phyloP scores from a whole-genome alignment of 257 asterid genomes.

The Euphrasia confusa region DNA sequence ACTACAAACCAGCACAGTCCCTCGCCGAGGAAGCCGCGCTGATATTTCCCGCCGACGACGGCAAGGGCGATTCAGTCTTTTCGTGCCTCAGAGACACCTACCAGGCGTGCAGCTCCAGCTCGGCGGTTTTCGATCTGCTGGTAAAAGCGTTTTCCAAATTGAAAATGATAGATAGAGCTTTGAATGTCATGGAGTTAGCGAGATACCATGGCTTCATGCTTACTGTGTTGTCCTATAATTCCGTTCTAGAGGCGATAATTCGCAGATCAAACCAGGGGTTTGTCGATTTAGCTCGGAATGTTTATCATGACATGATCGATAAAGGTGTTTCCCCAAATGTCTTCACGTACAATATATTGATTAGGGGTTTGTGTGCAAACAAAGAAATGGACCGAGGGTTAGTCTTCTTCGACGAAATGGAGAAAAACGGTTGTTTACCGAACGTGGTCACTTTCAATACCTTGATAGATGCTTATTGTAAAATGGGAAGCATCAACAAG shows the following conservation, averaged over 20 bases:
- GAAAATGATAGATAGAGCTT: slow-evolving; percentile 65
- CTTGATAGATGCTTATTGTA: slow-evolving; percentile 59
- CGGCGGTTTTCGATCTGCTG: slow-evolving; percentile 74
- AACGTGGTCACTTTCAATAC: slow-evolving; percentile 80
- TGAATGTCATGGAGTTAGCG: slow-evolving; percentile 40
- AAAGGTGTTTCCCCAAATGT: slow-evolving; percentile 65
- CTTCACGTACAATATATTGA: slow-evolving; percentile 70
- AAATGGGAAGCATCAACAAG: slow-evolving; percentile 42
- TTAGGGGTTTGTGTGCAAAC: slow-evolving; percentile 59
- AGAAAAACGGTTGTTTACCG: slow-evolving; percentile 55
- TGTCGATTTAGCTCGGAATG: slow-evolving; percentile 38
- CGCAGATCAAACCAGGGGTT: slow-evolving; percentile 34
- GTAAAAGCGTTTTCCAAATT: slow-evolving; percentile 57
- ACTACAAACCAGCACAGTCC: slow-evolving; percentile 61
- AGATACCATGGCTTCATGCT: slow-evolving; percentile 75
- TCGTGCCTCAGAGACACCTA: slow-evolving; percentile 54
- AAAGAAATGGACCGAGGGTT: slow-evolving; percentile 49
- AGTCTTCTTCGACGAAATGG: slow-evolving; percentile 50
- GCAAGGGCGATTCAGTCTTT: slow-evolving; percentile 42
- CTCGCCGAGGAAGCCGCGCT: slow-evolving; percentile 53
- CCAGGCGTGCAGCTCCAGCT: slow-evolving; percentile 64
- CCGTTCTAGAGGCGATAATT: slow-evolving; percentile 58
- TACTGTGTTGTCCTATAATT: slow-evolving; percentile 67
- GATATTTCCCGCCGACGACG: slow-evolving; percentile 30
- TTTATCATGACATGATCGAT: slow-evolving; percentile 50